Conservation (phyloP, 352 stramenopile genomes). For the Halophytophthora polymorphica region DNA sequence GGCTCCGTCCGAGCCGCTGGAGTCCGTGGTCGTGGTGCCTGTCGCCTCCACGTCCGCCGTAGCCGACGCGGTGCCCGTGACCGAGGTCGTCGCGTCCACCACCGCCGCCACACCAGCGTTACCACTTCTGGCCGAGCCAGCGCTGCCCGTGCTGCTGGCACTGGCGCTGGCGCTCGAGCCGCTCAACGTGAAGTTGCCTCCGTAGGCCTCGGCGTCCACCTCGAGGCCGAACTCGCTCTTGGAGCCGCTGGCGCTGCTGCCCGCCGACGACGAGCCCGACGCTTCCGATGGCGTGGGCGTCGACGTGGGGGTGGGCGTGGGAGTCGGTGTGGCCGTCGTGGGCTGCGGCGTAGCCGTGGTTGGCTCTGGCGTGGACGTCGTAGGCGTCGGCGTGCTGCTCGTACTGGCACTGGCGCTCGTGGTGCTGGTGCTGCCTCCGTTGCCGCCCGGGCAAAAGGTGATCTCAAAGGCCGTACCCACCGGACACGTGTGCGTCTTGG, state of each 20-base stretch:
- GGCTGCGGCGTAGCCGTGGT: constrained; percentile 17
- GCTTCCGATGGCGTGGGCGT: constrained; percentile 24
- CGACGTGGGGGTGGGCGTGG: constrained; percentile 12
- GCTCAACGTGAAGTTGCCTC: constrained; percentile 25
- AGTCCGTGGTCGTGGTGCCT: constrained; percentile 17
- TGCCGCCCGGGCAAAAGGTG: constrained; percentile 63
- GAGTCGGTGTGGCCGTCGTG: constrained; percentile 18
- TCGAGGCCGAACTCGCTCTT: constrained; percentile 10
- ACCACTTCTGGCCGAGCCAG: constrained; percentile 9
- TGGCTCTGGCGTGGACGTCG: constrained; percentile 13
- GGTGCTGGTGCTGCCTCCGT: constrained; percentile 30
- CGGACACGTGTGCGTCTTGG: constrained; percentile 60
- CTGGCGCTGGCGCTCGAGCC: constrained; percentile 13
- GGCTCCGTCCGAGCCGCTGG: constrained; percentile 13
- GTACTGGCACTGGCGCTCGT: constrained; percentile 12
- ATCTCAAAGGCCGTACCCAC: constrained; percentile 49
- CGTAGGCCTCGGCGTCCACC: constrained; percentile 21
- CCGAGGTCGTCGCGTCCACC: constrained; percentile 13
- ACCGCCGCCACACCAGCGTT: constrained; percentile 19
- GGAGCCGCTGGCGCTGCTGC: constrained; percentile 9
- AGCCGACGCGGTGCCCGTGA: constrained; percentile 4
- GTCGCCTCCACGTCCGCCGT: constrained; percentile 10
- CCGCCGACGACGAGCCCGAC: constrained; percentile 9
- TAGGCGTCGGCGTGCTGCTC: constrained; percentile 12
- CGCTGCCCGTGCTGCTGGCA: constrained; percentile 3